phyloP scores from a whole-genome alignment of 23 red algal species.

The Gracilaria caudata region DNA sequence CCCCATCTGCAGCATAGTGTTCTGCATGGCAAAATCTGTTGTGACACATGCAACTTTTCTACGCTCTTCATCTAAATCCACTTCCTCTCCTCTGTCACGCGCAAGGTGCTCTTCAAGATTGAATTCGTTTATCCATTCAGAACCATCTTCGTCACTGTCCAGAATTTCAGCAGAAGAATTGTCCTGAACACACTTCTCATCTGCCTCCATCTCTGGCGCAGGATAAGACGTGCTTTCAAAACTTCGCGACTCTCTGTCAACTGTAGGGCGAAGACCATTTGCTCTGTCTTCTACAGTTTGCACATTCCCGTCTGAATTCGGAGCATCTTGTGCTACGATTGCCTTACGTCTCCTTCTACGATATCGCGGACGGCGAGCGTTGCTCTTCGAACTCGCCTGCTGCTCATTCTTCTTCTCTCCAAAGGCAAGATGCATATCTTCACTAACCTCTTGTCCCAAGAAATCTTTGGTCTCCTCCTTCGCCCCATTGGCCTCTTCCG shows the following conservation, averaged over 20 bases:
- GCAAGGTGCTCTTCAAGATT: constrained; percentile 78
- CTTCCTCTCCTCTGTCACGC: constrained; percentile 34
- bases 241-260: not conserved
- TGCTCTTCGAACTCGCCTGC: not conserved
- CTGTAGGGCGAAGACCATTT: not conserved
- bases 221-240: not conserved
- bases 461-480: not conserved
- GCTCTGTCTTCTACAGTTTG: not conserved
- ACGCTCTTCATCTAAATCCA: constrained; percentile 10
- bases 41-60: constrained; percentile 78
- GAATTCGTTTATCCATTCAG: constrained; percentile 79
- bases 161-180: not conserved
- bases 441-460: not conserved
- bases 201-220: not conserved
- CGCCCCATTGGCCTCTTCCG: not conserved
- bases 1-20: constrained; percentile 93
- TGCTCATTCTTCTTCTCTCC: not conserved
- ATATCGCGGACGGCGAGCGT: not conserved
- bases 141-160: constrained; percentile 55
- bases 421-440: not conserved
- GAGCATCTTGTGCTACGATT: not conserved
- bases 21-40: constrained; percentile 97
- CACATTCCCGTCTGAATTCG: not conserved
- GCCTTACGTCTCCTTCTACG: not conserved
- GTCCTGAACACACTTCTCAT: not conserved